phyloP scores from a whole-genome alignment of 768 basidiomycete species.

The Mycena rosella region DNA sequence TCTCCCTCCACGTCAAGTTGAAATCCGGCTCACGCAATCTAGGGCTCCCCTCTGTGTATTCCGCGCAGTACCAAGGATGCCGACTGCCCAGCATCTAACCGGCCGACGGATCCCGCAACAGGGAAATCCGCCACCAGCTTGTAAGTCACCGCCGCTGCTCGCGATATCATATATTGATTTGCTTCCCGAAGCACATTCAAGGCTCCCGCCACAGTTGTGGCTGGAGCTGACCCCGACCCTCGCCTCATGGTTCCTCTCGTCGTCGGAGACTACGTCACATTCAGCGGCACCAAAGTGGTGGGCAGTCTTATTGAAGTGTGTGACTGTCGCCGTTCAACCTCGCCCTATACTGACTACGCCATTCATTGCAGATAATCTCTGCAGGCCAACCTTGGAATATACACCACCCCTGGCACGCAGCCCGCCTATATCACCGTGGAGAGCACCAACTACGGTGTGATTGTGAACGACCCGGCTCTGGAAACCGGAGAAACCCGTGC shows the following conservation, averaged over 20 bases:
- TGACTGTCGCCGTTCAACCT: background rate
- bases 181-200: background rate
- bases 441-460: conserved; percentile 6
- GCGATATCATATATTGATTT: too few species aligned
- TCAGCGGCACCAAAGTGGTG: conserved; percentile 25
- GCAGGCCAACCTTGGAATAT: conserved; percentile 37
- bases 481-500: conserved; percentile 15
- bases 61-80: conserved; percentile 18
- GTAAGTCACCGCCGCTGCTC: too few species aligned
- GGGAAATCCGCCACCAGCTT: too few species aligned
- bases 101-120: too few species aligned
- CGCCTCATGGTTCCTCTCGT: conserved; percentile 8
- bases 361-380: too few species aligned
- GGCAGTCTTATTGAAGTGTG: background rate
- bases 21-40: background rate
- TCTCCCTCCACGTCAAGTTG: background rate
- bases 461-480: background rate
- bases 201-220: conserved; percentile 1
- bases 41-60: conserved; percentile 29
- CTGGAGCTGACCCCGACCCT: background rate
- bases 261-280: background rate
- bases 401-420: conserved; percentile 36
- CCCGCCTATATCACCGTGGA: conserved; percentile 34
- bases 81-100: conserved; percentile 17
- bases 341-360: conserved; percentile 32